Conservation (phyloP, 2,329 filamentous ascomycete species). For the Tricladium varicosporioides region DNA sequence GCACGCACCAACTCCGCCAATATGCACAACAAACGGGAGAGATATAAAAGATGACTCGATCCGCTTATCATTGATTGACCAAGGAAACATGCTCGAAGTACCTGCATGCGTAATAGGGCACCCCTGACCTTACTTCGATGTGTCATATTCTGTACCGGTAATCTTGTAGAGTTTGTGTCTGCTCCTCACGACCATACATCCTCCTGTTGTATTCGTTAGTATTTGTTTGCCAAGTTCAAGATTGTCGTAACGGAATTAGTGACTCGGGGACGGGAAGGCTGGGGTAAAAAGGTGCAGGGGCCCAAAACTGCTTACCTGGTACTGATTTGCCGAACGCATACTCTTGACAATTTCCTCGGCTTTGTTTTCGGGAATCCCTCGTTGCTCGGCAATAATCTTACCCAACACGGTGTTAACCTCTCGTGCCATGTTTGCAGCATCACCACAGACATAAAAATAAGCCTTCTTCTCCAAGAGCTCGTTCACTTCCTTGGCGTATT, state of each 20-base stretch:
- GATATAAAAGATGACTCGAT: background rate
- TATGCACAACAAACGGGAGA: background rate
- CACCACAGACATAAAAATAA: constrained; percentile 97
- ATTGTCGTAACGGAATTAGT: background rate
- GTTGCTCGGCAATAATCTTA: constrained; percentile 81
- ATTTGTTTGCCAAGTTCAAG: constrained; percentile 2
- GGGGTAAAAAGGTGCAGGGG: background rate
- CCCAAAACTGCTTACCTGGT: constrained; percentile 64
- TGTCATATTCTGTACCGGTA: background rate
- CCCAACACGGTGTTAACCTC: constrained; percentile 86
- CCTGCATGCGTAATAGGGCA: background rate
- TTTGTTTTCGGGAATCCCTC: constrained; percentile 79
- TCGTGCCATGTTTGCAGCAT: constrained; percentile 94
- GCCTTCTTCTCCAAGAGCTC: constrained; percentile 82
- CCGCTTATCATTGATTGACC: background rate
- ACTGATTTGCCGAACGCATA: constrained; percentile 92
- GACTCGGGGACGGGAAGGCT: background rate
- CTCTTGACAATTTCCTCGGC: constrained; percentile 95
- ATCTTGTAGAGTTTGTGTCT: background rate
- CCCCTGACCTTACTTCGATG: background rate
- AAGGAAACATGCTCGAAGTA: background rate
- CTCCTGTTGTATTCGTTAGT: constrained; percentile 47
- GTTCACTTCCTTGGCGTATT: constrained; percentile 80
- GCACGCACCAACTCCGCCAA: background rate
- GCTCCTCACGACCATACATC: constrained; percentile 57